Conservation (phyloP, 371 early-diverging fungal species). For the Rhizopus arrhizus region DNA sequence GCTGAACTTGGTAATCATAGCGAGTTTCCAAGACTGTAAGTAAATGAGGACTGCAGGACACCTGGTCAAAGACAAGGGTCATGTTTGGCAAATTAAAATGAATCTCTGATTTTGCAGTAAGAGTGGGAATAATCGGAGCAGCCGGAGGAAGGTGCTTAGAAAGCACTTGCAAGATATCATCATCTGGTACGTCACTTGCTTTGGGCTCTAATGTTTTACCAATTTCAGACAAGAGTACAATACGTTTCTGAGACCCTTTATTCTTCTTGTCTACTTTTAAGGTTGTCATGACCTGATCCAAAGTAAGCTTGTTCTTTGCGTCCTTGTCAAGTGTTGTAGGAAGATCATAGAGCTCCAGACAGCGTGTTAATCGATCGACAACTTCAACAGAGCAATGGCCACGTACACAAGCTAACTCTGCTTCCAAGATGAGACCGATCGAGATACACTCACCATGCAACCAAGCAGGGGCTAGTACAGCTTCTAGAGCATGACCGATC, state of each 20-base stretch:
- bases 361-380: constrained; percentile 78
- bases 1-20: no score
- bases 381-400: constrained; percentile 74
- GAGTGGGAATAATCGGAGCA: constrained; percentile 8
- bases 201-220: constrained; percentile 79
- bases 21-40: no score
- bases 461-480: constrained; percentile 80
- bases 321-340: constrained; percentile 72
- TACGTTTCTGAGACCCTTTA: constrained; percentile 77
- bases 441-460: constrained; percentile 96
- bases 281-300: constrained; percentile 76
- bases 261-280: constrained; percentile 95
- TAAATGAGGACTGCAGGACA: background rate
- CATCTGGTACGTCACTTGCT: constrained; percentile 76
- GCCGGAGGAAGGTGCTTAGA: constrained; percentile 61
- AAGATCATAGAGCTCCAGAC: constrained; percentile 78
- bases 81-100: constrained; percentile 3
- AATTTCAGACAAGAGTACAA: constrained; percentile 79
- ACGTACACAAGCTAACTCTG: constrained; percentile 79
- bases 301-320: constrained; percentile 46
- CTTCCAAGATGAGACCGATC: constrained; percentile 89
- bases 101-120: constrained; percentile 7
- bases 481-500: constrained; percentile 93
- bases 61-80: background rate
- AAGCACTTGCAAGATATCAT: constrained; percentile 71